A percentile compares a stretch with the other conserved stretches of the same genome.
These are phyloP conservation scores for Ramaria sp. DNA, from an alignment of 768 basidiomycete species.

Conservation along the genomic window DNA sequence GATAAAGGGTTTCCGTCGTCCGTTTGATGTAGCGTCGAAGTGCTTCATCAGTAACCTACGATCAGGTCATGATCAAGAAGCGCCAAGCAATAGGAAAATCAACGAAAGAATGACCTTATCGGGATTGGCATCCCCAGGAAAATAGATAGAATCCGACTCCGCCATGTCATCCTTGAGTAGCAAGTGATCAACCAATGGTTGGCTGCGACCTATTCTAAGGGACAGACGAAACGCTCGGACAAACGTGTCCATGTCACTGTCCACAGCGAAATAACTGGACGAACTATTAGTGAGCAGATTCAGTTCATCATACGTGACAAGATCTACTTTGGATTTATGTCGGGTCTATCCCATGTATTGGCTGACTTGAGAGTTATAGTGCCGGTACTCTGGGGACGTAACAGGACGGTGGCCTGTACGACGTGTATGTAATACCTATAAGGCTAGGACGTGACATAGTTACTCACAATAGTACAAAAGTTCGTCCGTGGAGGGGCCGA, in stretches of 20 bases:
- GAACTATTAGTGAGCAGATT: not conserved
- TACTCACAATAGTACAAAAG: not conserved
- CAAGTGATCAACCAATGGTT: constrained; percentile 10
- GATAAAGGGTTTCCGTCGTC: constrained; percentile 8
- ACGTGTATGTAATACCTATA: not conserved
- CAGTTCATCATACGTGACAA: not conserved
- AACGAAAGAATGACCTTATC: not conserved
- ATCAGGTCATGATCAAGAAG: not conserved
- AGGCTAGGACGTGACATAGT: not conserved
- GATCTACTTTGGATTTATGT: constrained; percentile 10
- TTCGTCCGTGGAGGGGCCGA: not conserved
- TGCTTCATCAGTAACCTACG: constrained; percentile 12
- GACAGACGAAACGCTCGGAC: constrained; percentile 14
- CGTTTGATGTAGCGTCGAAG: constrained; percentile 10
- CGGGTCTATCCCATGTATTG: constrained; percentile 12
- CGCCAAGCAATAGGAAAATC: not conserved
- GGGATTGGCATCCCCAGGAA: constrained; percentile 16
- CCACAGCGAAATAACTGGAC: constrained; percentile 12
- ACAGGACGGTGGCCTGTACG: not conserved
- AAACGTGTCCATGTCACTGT: constrained; percentile 13
- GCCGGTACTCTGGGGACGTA: not conserved
- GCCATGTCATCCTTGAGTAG: constrained; percentile 6
- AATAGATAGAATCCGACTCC: constrained; percentile 10
- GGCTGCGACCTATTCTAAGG: constrained; percentile 13
- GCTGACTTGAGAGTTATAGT: not conserved